phyloP scores from a whole-genome alignment of 140 eudicot species.

The Flaveria floridana region DNA sequence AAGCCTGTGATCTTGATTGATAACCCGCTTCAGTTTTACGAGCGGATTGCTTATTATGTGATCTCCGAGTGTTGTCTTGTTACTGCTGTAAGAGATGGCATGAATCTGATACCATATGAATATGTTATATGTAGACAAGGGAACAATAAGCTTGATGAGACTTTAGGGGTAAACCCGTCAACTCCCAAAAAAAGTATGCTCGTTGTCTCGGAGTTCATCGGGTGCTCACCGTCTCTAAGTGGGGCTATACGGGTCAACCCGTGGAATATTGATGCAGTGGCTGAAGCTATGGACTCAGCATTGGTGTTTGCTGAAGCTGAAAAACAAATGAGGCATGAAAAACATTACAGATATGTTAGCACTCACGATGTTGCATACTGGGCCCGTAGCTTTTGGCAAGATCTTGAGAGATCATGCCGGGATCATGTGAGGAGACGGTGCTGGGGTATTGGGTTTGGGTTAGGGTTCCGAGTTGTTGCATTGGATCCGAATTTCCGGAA shows the following conservation, averaged over 20 bases:
- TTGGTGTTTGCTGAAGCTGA: constrained; percentile 58
- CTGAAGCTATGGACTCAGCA: constrained; percentile 90
- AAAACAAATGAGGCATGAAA: constrained; percentile 85
- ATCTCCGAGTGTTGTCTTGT: constrained; percentile 85
- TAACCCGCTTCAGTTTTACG: constrained; percentile 69
- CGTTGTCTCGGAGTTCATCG: constrained; percentile 86
- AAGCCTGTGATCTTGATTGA: constrained; percentile 74
- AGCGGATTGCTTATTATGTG: constrained; percentile 78
- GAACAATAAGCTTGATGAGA: constrained; percentile 56
- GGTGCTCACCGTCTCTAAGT: constrained; percentile 90
- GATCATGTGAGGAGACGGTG: constrained; percentile 84
- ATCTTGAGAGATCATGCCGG: constrained; percentile 81
- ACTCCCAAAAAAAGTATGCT: constrained; percentile 82
- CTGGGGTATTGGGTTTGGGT: constrained; percentile 94
- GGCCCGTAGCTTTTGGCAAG: constrained; percentile 86
- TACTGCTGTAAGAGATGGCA: constrained; percentile 90
- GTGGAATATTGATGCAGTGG: constrained; percentile 83
- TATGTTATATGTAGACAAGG: constrained; percentile 78
- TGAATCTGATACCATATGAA: constrained; percentile 86
- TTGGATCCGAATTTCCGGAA: constrained; percentile 80
- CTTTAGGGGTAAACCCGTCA: constrained; percentile 53
- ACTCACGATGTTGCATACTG: constrained; percentile 90
- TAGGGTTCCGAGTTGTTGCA: constrained; percentile 83
- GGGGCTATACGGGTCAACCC: constrained; percentile 92
- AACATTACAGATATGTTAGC: constrained; percentile 76